Evolutionary conservation across 2,329 filamentous ascomycete species (phyloP).

Genomic region (Xylaria sp.): DNA sequence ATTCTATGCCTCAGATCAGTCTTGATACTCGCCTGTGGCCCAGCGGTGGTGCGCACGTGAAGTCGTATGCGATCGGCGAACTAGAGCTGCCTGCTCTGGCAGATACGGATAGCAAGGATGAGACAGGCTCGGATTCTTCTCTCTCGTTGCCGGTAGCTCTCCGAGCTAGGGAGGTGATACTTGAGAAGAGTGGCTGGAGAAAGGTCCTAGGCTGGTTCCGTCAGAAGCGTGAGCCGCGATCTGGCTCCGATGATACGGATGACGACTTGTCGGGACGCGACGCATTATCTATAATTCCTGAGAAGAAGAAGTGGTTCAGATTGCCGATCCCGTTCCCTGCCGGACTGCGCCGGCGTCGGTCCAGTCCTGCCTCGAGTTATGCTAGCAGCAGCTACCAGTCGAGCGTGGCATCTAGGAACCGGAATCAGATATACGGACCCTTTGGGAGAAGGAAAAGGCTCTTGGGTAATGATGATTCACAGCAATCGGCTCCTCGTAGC

Average conservation of each 20-base stretch:
- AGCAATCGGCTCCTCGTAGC: not conserved
- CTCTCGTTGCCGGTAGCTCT: not conserved
- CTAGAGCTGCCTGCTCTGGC: constrained; percentile 10
- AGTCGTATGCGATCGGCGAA: constrained; percentile 22
- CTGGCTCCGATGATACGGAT: not conserved
- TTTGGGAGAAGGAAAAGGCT: not conserved
- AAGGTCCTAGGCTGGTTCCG: constrained; percentile 9
- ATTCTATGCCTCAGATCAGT: constrained; percentile 28
- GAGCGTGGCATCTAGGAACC: not conserved
- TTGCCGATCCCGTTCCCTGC: constrained; percentile 13
- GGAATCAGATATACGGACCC: not conserved
- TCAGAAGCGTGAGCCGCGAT: not conserved
- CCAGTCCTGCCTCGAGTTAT: not conserved
- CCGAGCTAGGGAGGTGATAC: not conserved
- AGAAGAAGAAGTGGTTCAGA: constrained; percentile 8
- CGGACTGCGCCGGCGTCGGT: constrained; percentile 3
- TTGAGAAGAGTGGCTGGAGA: not conserved
- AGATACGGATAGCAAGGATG: not conserved
- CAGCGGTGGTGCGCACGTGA: constrained; percentile 19
- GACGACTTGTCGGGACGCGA: not conserved
- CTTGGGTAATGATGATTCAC: not conserved
- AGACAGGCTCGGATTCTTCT: not conserved
- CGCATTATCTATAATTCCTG: not conserved
- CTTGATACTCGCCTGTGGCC: constrained; percentile 16
- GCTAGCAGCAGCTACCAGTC: constrained; percentile 12